Evolutionary conservation across 2,329 filamentous ascomycete genomes (phyloP), one percentile per base, ranked within the genome.

Genomic region (Phoma herbarum): DNA sequence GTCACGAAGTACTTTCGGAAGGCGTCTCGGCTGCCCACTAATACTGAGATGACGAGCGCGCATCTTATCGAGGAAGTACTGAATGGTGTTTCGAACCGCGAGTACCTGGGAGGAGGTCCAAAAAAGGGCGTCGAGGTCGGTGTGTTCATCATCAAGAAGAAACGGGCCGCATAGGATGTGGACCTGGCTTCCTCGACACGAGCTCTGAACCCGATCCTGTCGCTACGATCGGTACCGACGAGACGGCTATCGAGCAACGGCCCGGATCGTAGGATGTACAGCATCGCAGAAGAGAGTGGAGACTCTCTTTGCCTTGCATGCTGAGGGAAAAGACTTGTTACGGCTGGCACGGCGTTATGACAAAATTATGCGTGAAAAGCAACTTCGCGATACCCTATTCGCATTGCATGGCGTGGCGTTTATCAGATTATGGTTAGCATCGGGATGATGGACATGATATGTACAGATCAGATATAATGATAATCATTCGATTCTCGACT

Each of bases 11-110:
- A 78, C 62, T 80, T 80, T 50, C 77, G 79, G 33, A 79, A 80
- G 55, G 77, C 78, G 20, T 75, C 79, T 52, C 77, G 76, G 64
- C 75, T 78, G 35, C 75, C 77, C 3, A 75, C 75, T 8, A 70
- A 73, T 25, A 77, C 80, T 48, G 81, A 84, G 52, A 69, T 84
- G 44, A 84, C 82, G 1, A 81, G 84, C 0, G 80, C 84, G 22
- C 83, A 84, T 65, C 74, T 88, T n/a, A 80, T 87, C 39, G 80
- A 85, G 57, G 83, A 86, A 63, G 82, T 89, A 14, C 75, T 87
- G 42, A 82, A 87, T 43, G 85, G 84, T 6, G 83, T 89, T n/a
- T 80, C 79, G 37, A 80, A 78, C 49, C 78, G 82, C 56, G 77
- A 79, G 23, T 85, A 85, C 37, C 61, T 77, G 65, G 23, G 73